Evolutionary conservation across 2,329 filamentous ascomycete species (phyloP), one percentile per base, ranked within the genome.

Genomic region (Sporothrix inflata): DNA sequence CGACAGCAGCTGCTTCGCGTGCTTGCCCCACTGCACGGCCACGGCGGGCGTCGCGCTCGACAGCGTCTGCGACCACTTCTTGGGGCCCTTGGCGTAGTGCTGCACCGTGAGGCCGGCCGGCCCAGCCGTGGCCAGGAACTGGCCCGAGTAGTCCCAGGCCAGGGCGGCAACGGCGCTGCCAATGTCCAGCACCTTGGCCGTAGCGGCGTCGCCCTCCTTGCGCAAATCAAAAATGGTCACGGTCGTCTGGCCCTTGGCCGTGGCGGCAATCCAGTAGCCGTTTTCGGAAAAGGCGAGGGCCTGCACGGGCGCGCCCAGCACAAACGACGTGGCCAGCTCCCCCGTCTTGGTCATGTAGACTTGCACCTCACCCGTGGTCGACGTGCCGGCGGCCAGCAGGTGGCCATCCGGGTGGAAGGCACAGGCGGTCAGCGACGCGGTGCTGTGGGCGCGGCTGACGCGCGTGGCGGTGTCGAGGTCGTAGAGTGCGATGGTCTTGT

Each of bases 351-450:
- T 91, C 81, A 97, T 92, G 82, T 92, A 98, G 70, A 99, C 88
- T 80, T 94, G 93, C 80, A 99, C 92, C 72, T 94, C 90, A 60
- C 94, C 94, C 66, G 91, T 87, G 11, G 91, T 87, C 11, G 84
- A 84, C n/a, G 92, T 92, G 74, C 95, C 96, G 2, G 91, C 92
- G 51, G 94, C 95, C 77, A 98, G 89, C 6, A 99, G 87, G 79
- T 98, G 93, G n/a, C 96, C 96, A 79, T 99, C 96, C 7, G 97
- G 96, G 80, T 99, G 96, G 86, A 99, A 98, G 45, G 91, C 89
- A 75, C 90, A 92, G 68, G 90, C 88, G 1, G 92, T 92, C 61
- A 97, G 84, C 74, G 90, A 88, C 75, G 92, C 87, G 81, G 95
- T 91, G 30, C 90, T 92, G 80, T 91, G 96, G 55, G 94, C 89